Base-by-base conservation (phyloP, 805 yeast species). In the Candida peoriensis region DNA sequence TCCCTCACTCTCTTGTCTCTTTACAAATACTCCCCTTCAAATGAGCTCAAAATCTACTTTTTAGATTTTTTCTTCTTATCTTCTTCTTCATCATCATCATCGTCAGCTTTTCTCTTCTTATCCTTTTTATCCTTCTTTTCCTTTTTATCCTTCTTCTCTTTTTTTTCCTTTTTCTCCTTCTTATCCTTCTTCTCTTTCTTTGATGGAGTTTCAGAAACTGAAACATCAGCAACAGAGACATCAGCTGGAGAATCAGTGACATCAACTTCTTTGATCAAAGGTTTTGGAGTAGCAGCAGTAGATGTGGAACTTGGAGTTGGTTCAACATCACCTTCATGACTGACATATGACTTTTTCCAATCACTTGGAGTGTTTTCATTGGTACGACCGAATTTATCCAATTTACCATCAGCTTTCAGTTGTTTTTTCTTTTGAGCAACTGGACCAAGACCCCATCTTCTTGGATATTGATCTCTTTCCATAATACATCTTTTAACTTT, bases 391-490 rank as follows among this genome's bases (percentile, higher is more conserved):
- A 67, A 93, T 67, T 90, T 86, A 72, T 93, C 98, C 58, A 93
- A 78, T 68, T 93, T 90, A 57, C 97, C 98, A 48, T 84, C 95
- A 36, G 94, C 83, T 76, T 89, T 90, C 74, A 93, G 71, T 72
- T 90, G 96, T 76, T 93, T 93, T 84, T 93, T 93, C 81, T 88
- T 88, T 66, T 85, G 87, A 42, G 98, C 97, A 60, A 89, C 86
- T 54, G 98, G 98, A 54, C 98, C 98, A 53, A 93, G 70, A 44
- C 98, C 98, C 98, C 98, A 93, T 76, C 97, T 82, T 76, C 98
- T 84, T 68, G 98, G 98, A 66, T 93, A 93, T 34, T 95, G 78
- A 64, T 93, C 98, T 72, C 98, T 82, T 72, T 93, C 98, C 98
- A 93, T 93, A 55, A 93, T 93, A 72, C 97, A 90, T 72, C 98